Conservation (phyloP, 257 asterid genomes). For the Cinchona pubescens region DNA sequence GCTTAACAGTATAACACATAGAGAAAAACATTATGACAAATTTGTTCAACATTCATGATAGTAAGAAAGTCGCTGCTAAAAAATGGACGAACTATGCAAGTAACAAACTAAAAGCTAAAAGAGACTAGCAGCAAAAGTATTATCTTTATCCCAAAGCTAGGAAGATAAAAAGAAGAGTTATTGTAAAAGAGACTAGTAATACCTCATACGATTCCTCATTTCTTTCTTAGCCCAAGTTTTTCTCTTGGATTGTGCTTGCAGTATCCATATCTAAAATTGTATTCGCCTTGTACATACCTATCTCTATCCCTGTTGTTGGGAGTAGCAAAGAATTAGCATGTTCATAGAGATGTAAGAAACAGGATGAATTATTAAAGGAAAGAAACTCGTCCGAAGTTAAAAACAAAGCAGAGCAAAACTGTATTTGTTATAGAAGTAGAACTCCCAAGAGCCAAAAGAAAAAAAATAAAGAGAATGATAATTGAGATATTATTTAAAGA, state of each 20-base stretch:
- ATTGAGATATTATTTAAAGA: neutral
- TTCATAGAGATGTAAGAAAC: neutral
- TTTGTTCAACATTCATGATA: neutral
- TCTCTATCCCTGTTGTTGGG: conserved; percentile 81
- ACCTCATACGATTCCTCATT: conserved; percentile 99
- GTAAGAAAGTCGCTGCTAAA: neutral
- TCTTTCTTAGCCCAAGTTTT: conserved; percentile 99
- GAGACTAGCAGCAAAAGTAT: neutral
- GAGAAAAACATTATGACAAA: neutral
- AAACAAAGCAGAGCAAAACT: neutral
- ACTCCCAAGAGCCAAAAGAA: neutral
- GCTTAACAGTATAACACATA: neutral
- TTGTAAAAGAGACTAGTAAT: conserved; percentile 6
- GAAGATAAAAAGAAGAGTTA: conserved; percentile 1
- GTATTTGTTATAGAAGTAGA: neutral
- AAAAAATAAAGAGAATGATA: neutral
- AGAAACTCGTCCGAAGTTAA: neutral
- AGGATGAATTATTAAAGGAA: neutral
- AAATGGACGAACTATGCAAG: neutral
- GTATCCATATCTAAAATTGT: conserved; percentile 80
- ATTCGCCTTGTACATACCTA: conserved; percentile 96
- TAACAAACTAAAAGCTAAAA: neutral
- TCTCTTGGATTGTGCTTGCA: conserved; percentile 96
- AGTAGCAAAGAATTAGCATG: conserved; percentile 2
- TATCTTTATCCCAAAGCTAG: neutral